Evolutionary conservation across 2,329 filamentous ascomycete species (phyloP), one percentile per base, ranked within the genome.

Genomic region (Aspergillus udagawae): DNA sequence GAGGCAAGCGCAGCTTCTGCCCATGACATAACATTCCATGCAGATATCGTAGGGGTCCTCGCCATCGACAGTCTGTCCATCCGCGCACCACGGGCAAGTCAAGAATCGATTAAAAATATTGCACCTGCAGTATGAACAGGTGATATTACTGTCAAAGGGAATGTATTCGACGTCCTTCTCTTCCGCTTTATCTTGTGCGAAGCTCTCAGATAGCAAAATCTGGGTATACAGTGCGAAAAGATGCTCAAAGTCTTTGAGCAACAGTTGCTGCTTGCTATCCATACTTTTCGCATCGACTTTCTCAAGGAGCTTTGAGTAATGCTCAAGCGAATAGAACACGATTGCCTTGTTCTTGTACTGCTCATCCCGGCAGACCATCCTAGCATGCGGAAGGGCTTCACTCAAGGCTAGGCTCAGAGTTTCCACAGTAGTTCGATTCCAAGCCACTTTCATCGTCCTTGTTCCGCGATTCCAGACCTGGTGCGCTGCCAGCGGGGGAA

Each of bases 321-420:
- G 94, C 10, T 88, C 78, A 3, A 97, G 80, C 0, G 92, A 91
- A 70, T 88, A 96, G 73, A 92, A 96, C 48, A 97, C 82, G 57
- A 97, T 97, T 4, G 92, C 91, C 72, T 97, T 97, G 77, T 96
- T 97, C 73, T 97, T 97, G 80, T 99, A 99, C 73, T 97, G 93
- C 72, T 99, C 94, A 64, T 99, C 94, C 41, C 94, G 89, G 70
- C 94, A 97, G 2, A 97, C 93, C 64, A 97, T 84, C 12, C 92
- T 85, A 9, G 92, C 91, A 65, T 92, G 91, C 0, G 92, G 92
- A 2, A 99, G 80, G 0, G 93, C 92, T 76, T 97, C 94, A 58
- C 86, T 83, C 21, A 97, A 74, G 0, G 93, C 94, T 72, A 95
- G 80, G 62, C 93, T 89, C 3, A 99, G 81, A 0, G 94, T 97